Percentiles rank a stretch among this genome's conserved stretches.
These are phyloP conservation scores for Gossypioides kirkii DNA, from an alignment of 345 rosid species.

Conservation along the genomic window DNA sequence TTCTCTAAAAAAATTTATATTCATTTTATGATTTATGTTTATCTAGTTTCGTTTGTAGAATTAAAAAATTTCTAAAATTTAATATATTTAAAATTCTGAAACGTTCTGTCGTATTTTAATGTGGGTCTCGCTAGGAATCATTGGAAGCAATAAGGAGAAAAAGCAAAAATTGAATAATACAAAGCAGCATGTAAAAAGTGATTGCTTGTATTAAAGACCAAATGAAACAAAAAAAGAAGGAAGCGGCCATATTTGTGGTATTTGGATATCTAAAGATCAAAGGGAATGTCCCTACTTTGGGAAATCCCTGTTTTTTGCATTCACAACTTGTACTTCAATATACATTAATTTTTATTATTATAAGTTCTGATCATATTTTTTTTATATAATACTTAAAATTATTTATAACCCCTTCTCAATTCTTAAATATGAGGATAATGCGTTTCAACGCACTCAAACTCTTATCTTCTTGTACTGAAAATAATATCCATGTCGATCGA, in stretches of 20 bases:
- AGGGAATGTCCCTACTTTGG: neutral
- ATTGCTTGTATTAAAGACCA: slow-evolving; percentile 9
- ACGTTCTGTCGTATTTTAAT: neutral
- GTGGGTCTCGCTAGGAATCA: slow-evolving; percentile 21
- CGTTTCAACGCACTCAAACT: fast-evolving
- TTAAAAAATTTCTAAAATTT: too few species aligned
- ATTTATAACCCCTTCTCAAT: fast-evolving
- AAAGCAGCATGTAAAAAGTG: slow-evolving; percentile 11
- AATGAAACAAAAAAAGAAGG: neutral
- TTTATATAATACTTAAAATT: too few species aligned
- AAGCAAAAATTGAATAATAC: slow-evolving; percentile 8
- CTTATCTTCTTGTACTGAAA: fast-evolving
- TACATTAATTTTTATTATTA: too few species aligned
- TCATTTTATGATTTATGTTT: too few species aligned
- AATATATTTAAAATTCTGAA: too few species aligned
- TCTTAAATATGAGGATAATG: too few species aligned
- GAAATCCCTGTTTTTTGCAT: neutral
- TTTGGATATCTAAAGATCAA: slow-evolving; percentile 12
- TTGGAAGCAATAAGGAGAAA: slow-evolving; percentile 9
- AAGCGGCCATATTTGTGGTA: slow-evolving; percentile 11
- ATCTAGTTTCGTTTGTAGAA: too few species aligned
- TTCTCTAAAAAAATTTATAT: too few species aligned
- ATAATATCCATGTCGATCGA: too few species aligned
- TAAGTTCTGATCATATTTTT: too few species aligned
- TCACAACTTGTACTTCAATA: neutral